Evolutionary conservation across 768 basidiomycete genomes (phyloP).

Genomic region (Gloeopeniophorella convolvens): DNA sequence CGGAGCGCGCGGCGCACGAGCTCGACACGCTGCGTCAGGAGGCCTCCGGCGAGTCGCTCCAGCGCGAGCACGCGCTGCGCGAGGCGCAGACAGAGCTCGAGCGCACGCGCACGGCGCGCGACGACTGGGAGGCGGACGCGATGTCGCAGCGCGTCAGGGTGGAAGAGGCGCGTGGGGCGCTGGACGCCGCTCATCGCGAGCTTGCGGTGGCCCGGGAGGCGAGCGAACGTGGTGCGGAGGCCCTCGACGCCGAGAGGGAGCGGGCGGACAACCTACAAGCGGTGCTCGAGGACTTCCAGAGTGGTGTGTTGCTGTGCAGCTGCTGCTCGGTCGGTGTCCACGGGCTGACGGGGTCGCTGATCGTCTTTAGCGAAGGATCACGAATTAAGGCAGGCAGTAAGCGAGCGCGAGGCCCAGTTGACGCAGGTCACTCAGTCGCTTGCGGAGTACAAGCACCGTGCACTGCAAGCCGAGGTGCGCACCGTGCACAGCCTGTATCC

Average conservation of each 20-base stretch:
- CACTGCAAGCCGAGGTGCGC: slow-evolving; percentile 77
- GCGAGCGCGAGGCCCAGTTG: slow-evolving; percentile 75
- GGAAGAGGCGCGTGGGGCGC: slow-evolving; percentile 60
- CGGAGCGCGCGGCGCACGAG: slow-evolving; percentile 61
- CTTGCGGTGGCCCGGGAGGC: slow-evolving; percentile 59
- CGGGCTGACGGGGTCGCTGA: slow-evolving; percentile 13
- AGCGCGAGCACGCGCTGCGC: slow-evolving; percentile 74
- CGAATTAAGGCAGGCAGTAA: slow-evolving; percentile 79
- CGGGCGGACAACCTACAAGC: slow-evolving; percentile 81
- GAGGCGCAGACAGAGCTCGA: slow-evolving; percentile 86
- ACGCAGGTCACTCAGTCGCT: slow-evolving; percentile 63
- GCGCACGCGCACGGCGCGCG: slow-evolving; percentile 73
- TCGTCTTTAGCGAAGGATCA: slow-evolving; percentile 70
- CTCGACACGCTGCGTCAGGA: slow-evolving; percentile 67
- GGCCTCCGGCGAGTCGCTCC: slow-evolving; percentile 58
- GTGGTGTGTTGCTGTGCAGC: slow-evolving; percentile 46
- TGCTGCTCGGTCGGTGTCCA: background rate
- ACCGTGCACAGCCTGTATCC: background rate
- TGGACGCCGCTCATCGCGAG: slow-evolving; percentile 54
- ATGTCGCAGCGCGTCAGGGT: slow-evolving; percentile 60
- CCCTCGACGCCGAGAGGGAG: slow-evolving; percentile 63
- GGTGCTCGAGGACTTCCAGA: slow-evolving; percentile 93
- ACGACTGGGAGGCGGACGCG: slow-evolving; percentile 59
- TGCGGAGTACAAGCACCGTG: slow-evolving; percentile 87
- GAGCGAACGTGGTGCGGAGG: slow-evolving; percentile 45